A percentile compares a stretch with the other conserved stretches of the same genome.
These are phyloP conservation scores for Fusarium continuum DNA, from an alignment of 2,329 filamentous ascomycete genomes.

Conservation along the genomic window DNA sequence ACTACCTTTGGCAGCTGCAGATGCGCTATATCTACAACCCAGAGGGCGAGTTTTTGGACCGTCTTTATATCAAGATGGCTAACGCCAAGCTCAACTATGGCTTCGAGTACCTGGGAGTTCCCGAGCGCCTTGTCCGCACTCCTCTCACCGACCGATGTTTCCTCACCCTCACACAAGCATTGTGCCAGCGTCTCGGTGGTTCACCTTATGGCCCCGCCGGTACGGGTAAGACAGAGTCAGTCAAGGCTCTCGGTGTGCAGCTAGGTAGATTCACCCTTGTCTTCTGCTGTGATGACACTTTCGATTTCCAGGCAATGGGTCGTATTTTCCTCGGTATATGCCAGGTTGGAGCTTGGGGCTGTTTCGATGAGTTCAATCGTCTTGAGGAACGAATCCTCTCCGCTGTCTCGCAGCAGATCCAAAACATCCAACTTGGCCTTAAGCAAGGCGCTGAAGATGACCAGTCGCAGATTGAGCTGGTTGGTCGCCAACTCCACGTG, in stretches of 20 bases:
- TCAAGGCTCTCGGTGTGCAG: conserved; percentile 96
- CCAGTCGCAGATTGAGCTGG: conserved; percentile 90
- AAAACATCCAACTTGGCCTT: conserved; percentile 97
- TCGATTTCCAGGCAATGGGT: conserved; percentile 99
- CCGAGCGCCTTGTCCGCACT: conserved; percentile 94
- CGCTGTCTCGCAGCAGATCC: conserved; percentile 97
- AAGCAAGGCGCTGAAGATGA: conserved; percentile 84
- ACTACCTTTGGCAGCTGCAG: conserved; percentile 93
- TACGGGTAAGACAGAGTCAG: conserved; percentile 98
- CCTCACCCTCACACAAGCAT: conserved; percentile 93
- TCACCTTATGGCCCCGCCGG: conserved; percentile 97
- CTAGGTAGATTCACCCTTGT: conserved; percentile 97
- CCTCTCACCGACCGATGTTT: conserved; percentile 98
- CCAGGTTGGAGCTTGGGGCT: conserved; percentile 98
- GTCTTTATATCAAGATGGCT: conserved; percentile 93
- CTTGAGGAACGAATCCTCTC: conserved; percentile 97
- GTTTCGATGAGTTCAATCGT: conserved; percentile 99
- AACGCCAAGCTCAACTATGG: conserved; percentile 96
- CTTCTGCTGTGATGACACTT: conserved; percentile 99
- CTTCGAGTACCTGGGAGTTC: conserved; percentile 97
- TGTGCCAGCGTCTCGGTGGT: conserved; percentile 93
- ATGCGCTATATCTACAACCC: conserved; percentile 95
- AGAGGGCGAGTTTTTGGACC: conserved; percentile 82
- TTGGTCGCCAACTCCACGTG: conserved; percentile 88
- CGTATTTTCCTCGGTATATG: conserved; percentile 99